Evolutionary conservation across 164 flowering plant genomes (phyloP).

Genomic region (Aristolochia californica): DNA sequence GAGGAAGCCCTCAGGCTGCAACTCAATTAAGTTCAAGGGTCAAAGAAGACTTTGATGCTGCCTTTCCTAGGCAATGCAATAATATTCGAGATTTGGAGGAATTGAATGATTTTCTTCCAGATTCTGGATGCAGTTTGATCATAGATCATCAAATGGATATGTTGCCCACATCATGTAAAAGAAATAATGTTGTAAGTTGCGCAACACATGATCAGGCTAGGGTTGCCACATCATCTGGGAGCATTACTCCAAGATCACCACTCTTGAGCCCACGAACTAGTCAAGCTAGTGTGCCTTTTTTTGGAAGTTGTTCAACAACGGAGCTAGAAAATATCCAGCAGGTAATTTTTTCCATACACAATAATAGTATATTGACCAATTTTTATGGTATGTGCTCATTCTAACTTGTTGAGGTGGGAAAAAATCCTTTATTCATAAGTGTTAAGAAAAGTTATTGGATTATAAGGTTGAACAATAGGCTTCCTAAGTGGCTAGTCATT

Average conservation of each 20-base stretch:
- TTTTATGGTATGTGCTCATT: too few species aligned
- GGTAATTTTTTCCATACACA: conserved; percentile 25
- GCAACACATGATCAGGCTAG: conserved; percentile 18
- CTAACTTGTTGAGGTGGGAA: too few species aligned
- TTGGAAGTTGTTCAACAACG: conserved; percentile 42
- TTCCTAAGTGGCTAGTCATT: too few species aligned
- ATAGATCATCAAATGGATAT: conserved; percentile 37
- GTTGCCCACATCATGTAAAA: conserved; percentile 33
- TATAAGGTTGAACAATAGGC: too few species aligned
- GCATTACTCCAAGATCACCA: conserved; percentile 82
- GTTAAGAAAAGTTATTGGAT: too few species aligned
- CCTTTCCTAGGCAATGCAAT: conserved; percentile 26
- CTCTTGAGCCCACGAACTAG: conserved; percentile 55
- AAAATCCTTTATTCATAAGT: too few species aligned
- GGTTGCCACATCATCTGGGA: conserved; percentile 50
- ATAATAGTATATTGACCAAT: not conserved
- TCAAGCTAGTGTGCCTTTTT: conserved; percentile 58
- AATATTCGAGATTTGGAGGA: conserved; percentile 34
- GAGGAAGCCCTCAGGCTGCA: conserved; percentile 39
- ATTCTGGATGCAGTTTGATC: conserved; percentile 30
- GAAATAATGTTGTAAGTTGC: conserved; percentile 2
- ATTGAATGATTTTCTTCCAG: conserved; percentile 38
- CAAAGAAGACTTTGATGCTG: conserved; percentile 31
- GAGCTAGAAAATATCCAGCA: conserved; percentile 74
- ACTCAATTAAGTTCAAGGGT: conserved; percentile 26